Base-by-base conservation (phyloP, 2,329 filamentous ascomycete species). In the Ascochyta clinopodiicola region DNA sequence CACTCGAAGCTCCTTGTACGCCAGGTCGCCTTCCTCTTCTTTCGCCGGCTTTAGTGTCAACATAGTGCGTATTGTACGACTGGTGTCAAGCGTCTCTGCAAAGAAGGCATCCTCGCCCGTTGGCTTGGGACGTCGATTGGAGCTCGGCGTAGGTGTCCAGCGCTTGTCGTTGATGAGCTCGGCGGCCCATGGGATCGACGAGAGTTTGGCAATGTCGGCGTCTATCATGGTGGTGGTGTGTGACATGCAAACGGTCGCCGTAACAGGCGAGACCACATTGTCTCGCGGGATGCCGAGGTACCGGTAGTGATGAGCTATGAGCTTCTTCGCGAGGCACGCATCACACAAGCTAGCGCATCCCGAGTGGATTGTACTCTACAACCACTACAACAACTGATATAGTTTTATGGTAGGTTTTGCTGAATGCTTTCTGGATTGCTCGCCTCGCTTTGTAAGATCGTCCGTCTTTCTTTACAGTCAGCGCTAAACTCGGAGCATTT, bases 41-140 rank as follows among this genome's bases (percentile, higher is more conserved):
- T 63, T 36, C 6, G 45, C 54, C 5, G 70, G 66, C 27, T 57
- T 56, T 40, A 68, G 51, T 31, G 54, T 67, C 45, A 73, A 12
- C 69, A 51, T 73, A 42, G 17, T 57, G 2, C 75, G 64, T 47
- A 88, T 79, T 4, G 84, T 84, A 21, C 77, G 73, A 1, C 72
- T 60, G 1, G 81, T 80, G 47, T 81, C 79, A 43, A 88, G 75
- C 0, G 83, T 85, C 34, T 79, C 75, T 3, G 81, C 79, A 63
- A 84, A 77, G 44, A 87, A 78, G 2, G 78, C 74, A 69, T 87
- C 83, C 64, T 84, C 81, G 8, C 63, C 58, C 5, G 64, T 66
- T n/a, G 66, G 32, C 52, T 75, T 75, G 3, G 70, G 67, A 1
- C 57, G 17, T 8, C 68, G 64, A 17, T 71, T 69, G 21, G 68